Evolutionary conservation across 73 alveolate species (phyloP).

Genomic region (Paramecium tetraurelia): DNA sequence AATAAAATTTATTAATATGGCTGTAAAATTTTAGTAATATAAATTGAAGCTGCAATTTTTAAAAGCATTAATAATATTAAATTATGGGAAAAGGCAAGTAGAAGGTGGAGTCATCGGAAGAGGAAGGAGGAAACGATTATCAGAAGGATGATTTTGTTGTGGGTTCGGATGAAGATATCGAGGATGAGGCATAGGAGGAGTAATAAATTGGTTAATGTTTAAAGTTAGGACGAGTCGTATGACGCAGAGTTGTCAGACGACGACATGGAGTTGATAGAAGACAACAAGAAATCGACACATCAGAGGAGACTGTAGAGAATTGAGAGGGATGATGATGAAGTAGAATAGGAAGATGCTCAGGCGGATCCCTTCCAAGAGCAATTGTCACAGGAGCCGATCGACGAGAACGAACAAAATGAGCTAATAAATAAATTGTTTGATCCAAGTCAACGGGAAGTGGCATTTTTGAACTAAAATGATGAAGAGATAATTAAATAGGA

Average conservation of each 20-base stretch:
- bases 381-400: background rate
- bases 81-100: constrained; percentile 8
- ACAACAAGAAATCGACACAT: background rate
- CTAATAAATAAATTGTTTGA: constrained; percentile 24
- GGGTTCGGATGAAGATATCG: background rate
- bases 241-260: constrained; percentile 31
- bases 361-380: background rate
- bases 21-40: background rate
- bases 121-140: background rate
- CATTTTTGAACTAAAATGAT: constrained; percentile 3
- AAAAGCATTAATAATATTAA: background rate
- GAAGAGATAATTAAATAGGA: background rate
- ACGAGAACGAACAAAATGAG: background rate
- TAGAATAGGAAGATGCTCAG: background rate
- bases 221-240: background rate
- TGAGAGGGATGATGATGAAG: background rate
- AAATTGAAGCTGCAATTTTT: background rate
- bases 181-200: background rate
- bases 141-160: background rate
- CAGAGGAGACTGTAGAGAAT: background rate
- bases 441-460: constrained; percentile 7
- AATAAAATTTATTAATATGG: background rate
- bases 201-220: background rate
- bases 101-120: constrained; percentile 12
- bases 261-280: background rate